Evolutionary conservation across 192 early-diverging fungal genomes (phyloP).

Genomic region (Coemansia sp.): DNA sequence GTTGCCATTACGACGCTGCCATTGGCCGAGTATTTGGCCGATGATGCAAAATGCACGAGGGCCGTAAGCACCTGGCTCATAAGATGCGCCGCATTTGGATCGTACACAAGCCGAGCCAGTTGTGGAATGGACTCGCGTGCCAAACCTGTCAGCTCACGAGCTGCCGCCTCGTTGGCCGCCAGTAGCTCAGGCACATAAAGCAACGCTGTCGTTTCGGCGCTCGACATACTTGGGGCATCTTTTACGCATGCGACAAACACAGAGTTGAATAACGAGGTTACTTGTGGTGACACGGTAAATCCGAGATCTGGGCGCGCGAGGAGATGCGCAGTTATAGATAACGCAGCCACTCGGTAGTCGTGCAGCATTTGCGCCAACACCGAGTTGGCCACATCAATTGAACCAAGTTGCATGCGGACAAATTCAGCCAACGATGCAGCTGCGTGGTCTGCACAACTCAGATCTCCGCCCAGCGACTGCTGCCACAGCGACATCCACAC

Average conservation of each 20-base stretch:
- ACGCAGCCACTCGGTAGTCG: neutral
- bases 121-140: slow-evolving; percentile 17
- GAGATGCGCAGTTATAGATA: slow-evolving; percentile 10
- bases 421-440: slow-evolving; percentile 6
- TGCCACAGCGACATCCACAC: slow-evolving; percentile 41
- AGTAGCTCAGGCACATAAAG: neutral
- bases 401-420: neutral
- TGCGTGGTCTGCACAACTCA: neutral
- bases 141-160: neutral
- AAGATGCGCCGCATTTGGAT: neutral
- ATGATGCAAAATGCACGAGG: slow-evolving; percentile 15
- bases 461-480: slow-evolving; percentile 6
- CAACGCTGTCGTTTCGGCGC: neutral
- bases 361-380: neutral
- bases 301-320: neutral
- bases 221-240: neutral
- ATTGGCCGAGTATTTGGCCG: neutral
- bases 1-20: slow-evolving; percentile 18
- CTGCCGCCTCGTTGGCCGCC: neutral
- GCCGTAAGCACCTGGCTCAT: slow-evolving; percentile 1
- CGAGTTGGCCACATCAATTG: slow-evolving; percentile 5
- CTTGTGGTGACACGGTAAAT: neutral
- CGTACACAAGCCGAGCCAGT: slow-evolving; percentile 12
- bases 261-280: slow-evolving; percentile 5
- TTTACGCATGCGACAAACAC: neutral